phyloP scores from a whole-genome alignment of 805 yeast species.

The Debaryomyces maramus region DNA sequence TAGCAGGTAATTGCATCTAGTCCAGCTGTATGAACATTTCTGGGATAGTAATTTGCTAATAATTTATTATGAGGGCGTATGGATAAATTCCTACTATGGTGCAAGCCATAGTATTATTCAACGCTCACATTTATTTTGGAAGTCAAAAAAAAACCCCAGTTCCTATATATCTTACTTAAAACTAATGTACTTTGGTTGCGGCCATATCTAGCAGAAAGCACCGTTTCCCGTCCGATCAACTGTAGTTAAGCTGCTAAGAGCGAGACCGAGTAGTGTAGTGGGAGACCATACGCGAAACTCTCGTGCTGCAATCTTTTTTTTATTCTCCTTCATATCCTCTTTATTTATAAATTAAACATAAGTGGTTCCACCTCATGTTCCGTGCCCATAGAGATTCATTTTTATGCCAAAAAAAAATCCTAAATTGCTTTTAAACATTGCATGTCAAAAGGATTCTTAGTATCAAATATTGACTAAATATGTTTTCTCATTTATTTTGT shows the following conservation, averaged over 20 bases:
- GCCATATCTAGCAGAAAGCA: conserved; percentile 61
- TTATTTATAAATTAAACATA: too few species aligned
- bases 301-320: conserved; percentile 51
- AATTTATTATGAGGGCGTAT: neutral
- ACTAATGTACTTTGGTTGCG: conserved; percentile 47
- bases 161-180: conserved; percentile 1
- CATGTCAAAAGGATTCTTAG: too few species aligned
- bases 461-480: too few species aligned
- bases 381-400: too few species aligned
- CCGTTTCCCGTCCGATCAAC: conserved; percentile 65
- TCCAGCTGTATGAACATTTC: neutral
- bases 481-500: conserved; percentile 1
- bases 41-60: too few species aligned
- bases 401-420: too few species aligned
- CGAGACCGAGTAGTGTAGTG: conserved; percentile 58
- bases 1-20: neutral
- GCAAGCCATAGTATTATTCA: neutral
- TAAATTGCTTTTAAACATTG: too few species aligned
- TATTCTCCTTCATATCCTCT: conserved; percentile 10
- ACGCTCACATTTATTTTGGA: neutral
- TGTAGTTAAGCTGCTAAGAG: conserved; percentile 59
- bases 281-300: conserved; percentile 60
- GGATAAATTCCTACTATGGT: neutral
- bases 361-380: too few species aligned
- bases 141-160: neutral